Base-by-base conservation (phyloP, 2,329 filamentous ascomycete species). In the Phoma sp. region DNA sequence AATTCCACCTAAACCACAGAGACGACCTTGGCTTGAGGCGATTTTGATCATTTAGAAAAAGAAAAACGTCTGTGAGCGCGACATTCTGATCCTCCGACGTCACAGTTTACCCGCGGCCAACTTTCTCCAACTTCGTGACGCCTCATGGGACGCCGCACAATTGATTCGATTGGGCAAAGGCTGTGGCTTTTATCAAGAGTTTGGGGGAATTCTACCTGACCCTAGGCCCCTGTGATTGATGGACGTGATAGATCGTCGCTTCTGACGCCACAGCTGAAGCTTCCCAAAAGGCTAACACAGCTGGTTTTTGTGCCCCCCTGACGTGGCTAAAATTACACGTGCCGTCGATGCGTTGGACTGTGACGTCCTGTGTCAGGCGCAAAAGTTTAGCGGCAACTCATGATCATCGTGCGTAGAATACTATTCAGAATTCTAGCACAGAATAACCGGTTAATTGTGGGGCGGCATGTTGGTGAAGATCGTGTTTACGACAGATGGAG, bases 301-400 rank as follows among this genome's bases (percentile, higher is more conserved):
- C 51, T 53, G 47, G 59, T 55, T 66, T 55, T 38, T 39, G 51
- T n/a, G 57, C 60, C 56, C 53, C 61, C 55, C 36, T 61, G 55
- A 58, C 52, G 64, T 68, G 64, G 61, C 57, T 62, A 36, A 36
- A 52, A 37, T 47, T 26, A 50, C 59, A 62, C 54, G 53, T 63
- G 52, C 26, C 42, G 51, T 42, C 45, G 47, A 37, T 38, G 26
- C 17, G 30, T 48, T 29, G 23, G 32, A 30, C 17, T 48, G 54
- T 60, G 55, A 64, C 58, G 56, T 61, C 38, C 36, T 48, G 26
- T 47, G 40, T 40, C 32, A 53, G 49, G 47, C 36, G 15, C 42
- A 28, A 17, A 29, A 15, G 18, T 39, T 28, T 15, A 43, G 23
- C 40, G 32, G 47, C 32, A 39, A 18, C 14, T 29, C 11, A 45